phyloP scores from a whole-genome alignment of 345 rosid genomes.

The Mangifera indica region DNA sequence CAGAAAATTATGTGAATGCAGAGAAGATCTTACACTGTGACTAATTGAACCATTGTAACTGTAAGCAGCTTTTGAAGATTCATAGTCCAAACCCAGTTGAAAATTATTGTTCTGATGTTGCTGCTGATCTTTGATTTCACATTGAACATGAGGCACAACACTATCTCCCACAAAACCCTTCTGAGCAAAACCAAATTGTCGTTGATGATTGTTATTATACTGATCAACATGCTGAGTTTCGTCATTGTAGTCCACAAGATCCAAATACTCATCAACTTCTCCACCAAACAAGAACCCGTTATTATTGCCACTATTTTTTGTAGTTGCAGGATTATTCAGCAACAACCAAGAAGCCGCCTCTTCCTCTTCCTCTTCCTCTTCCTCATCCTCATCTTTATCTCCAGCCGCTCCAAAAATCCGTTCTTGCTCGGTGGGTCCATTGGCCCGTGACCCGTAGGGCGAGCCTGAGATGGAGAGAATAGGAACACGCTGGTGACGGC shows the following conservation, averaged over 20 bases:
- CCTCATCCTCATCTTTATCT: conserved; percentile 50
- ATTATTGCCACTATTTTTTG: conserved; percentile 19
- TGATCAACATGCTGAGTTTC: conserved; percentile 52
- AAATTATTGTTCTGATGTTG: conserved; percentile 32
- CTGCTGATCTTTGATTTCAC: conserved; percentile 44
- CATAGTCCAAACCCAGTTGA: conserved; percentile 50
- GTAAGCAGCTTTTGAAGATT: conserved; percentile 43
- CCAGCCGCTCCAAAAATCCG: conserved; percentile 31
- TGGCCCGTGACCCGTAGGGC: conserved; percentile 21
- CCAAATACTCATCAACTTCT: conserved; percentile 72
- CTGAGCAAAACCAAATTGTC: conserved; percentile 33
- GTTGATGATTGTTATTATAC: conserved; percentile 28
- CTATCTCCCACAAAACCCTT: conserved; percentile 61
- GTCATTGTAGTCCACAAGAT: conserved; percentile 63
- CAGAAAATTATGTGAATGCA: background rate
- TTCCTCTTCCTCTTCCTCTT: conserved; percentile 62
- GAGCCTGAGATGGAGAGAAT: conserved; percentile 56
- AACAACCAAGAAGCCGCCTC: conserved; percentile 89
- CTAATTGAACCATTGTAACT: conserved; percentile 48
- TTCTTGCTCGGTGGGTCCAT: conserved; percentile 28
- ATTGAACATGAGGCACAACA: conserved; percentile 61
- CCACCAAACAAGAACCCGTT: conserved; percentile 60
- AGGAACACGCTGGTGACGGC: conserved; percentile 87
- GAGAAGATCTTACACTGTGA: conserved; percentile 50
- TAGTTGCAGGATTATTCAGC: conserved; percentile 57